Conservation (phyloP, 2,329 filamentous ascomycete species). For the Talaromyces sp. region DNA sequence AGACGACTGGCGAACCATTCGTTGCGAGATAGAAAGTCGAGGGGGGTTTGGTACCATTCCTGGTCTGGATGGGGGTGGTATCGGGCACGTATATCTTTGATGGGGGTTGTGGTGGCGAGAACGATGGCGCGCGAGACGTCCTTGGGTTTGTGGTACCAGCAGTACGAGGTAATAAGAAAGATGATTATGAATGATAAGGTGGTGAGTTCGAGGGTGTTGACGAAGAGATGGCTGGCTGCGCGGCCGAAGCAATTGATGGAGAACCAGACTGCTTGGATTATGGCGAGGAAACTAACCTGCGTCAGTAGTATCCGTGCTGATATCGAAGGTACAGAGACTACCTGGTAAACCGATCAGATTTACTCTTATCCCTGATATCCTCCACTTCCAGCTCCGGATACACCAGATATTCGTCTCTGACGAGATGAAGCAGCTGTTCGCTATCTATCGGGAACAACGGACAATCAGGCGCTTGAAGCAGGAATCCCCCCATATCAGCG, state of each 20-base stretch:
- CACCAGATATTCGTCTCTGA: slow-evolving; percentile 25
- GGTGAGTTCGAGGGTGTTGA: slow-evolving; percentile 32
- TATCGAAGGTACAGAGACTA: background rate
- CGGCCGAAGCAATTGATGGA: slow-evolving; percentile 21
- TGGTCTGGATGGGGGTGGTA: background rate
- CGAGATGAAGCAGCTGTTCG: slow-evolving; percentile 32
- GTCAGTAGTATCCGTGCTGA: no score
- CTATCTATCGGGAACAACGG: slow-evolving; percentile 39
- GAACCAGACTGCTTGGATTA: slow-evolving; percentile 27
- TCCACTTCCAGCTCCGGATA: slow-evolving; percentile 21
- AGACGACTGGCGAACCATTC: background rate
- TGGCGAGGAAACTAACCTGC: slow-evolving; percentile 18
- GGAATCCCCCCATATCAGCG: slow-evolving; percentile 45
- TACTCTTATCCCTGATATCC: slow-evolving; percentile 27
- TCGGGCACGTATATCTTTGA: background rate
- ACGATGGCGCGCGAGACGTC: slow-evolving; percentile 22
- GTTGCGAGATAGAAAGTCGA: slow-evolving; percentile 7
- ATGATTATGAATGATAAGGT: slow-evolving; percentile 31
- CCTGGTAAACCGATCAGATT: slow-evolving; percentile 21
- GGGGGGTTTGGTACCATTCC: slow-evolving; percentile 5
- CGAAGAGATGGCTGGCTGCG: slow-evolving; percentile 22
- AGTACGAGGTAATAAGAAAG: slow-evolving; percentile 28
- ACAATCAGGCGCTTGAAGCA: slow-evolving; percentile 32
- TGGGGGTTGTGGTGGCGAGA: background rate
- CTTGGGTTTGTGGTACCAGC: slow-evolving; percentile 33